Percentiles rank a stretch among this genome's conserved stretches.
These are phyloP conservation scores for Gaeumannomyces sp. DNA, from an alignment of 2,329 filamentous ascomycete genomes.

Conservation along the genomic window DNA sequence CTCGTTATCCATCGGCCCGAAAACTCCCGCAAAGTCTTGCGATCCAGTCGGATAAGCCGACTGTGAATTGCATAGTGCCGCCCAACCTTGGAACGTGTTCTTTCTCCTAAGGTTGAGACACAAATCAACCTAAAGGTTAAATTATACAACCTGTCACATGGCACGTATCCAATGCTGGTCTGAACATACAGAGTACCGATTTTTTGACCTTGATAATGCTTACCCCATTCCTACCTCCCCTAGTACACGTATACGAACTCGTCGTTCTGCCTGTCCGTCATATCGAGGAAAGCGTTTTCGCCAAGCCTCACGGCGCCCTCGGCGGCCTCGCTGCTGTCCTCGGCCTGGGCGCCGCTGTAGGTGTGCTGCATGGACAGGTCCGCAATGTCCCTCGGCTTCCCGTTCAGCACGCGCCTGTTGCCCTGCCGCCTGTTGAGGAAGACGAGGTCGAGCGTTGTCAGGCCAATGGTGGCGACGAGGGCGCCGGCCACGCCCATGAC, in stretches of 20 bases:
- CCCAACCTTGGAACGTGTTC: too few relatives aligned
- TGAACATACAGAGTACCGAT: too few relatives aligned
- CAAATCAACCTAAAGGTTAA: too few relatives aligned
- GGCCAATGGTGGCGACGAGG: constrained; percentile 42
- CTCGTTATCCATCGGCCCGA: too few relatives aligned
- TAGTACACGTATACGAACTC: constrained; percentile 61
- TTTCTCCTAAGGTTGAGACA: too few relatives aligned
- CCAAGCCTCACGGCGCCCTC: constrained; percentile 29
- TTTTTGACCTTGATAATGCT: too few relatives aligned
- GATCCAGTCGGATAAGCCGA: too few relatives aligned
- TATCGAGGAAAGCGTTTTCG: constrained; percentile 48
- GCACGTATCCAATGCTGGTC: too few relatives aligned
- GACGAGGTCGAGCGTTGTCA: constrained; percentile 50
- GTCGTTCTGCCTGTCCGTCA: constrained; percentile 61
- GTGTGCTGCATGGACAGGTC: constrained; percentile 55
- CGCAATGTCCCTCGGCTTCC: constrained; percentile 52
- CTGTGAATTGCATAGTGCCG: too few relatives aligned
- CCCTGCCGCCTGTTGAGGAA: constrained; percentile 52
- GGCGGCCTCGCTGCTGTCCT: constrained; percentile 14
- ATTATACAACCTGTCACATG: too few relatives aligned
- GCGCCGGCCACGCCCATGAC: constrained; percentile 50
- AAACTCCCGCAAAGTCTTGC: too few relatives aligned
- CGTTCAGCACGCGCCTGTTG: constrained; percentile 47
- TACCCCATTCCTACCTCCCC: neutral
- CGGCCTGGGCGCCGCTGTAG: constrained; percentile 32